These are phyloP conservation scores for Vachellia collinsii DNA, from an alignment of 306 rosid species.

Conservation along the genomic window DNA sequence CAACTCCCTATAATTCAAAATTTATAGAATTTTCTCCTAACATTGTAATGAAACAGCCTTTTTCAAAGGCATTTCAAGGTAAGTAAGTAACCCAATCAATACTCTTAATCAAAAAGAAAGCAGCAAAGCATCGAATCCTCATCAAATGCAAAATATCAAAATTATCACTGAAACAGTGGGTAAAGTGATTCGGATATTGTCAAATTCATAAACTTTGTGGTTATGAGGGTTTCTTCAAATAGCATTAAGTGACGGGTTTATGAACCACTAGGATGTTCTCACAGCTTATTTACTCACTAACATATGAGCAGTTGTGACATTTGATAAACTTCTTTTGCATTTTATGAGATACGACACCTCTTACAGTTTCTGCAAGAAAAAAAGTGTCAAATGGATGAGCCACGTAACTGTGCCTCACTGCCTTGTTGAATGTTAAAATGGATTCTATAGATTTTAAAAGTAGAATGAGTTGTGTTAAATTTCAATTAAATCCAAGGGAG, in stretches of 20 bases:
- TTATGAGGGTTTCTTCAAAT: background rate
- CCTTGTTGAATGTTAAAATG: background rate
- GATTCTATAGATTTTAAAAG: background rate
- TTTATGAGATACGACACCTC: background rate
- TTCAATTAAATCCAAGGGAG: background rate
- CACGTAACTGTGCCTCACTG: background rate
- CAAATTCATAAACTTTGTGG: background rate
- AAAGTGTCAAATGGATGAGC: background rate
- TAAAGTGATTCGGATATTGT: background rate
- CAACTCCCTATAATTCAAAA: background rate
- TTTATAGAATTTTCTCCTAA: background rate
- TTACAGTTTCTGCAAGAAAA: background rate
- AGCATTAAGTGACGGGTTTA: background rate
- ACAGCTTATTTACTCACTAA: background rate
- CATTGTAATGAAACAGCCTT: background rate
- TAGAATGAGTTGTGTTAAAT: background rate
- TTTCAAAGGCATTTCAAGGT: background rate
- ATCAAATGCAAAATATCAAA: background rate
- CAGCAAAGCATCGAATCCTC: background rate
- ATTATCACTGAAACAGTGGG: background rate
- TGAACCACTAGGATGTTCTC: background rate
- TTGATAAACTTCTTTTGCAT: background rate
- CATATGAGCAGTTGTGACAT: background rate
- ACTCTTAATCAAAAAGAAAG: background rate
- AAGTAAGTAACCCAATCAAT: background rate